Base-by-base conservation (phyloP, 2,329 filamentous ascomycete genomes). In the Stachybotrys chartarum region DNA sequence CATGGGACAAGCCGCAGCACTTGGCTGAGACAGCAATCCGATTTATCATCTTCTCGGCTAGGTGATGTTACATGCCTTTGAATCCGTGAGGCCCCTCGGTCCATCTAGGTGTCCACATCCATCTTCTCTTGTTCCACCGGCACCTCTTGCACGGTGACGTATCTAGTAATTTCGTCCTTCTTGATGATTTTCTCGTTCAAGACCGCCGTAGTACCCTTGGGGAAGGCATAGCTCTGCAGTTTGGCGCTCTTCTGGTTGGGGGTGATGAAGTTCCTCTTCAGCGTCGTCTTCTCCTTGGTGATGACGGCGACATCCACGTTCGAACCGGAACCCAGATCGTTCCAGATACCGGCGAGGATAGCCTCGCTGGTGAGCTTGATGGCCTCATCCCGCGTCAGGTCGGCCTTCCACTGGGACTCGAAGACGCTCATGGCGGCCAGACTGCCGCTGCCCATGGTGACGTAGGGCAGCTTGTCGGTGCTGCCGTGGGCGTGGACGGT, bases 301-400 rank as follows among this genome's bases (percentile, higher is more conserved):
- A 99, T 99, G 66, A 99, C 84, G 61, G 91, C 93, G 39, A 99
- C 89, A 69, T 99, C 95, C 56, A 99, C 94, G 71, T 99, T 99
- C 70, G 90, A 96, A 66, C 94, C 94, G 4, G 91, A 97, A 14
- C 94, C 94, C 70, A 99, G 72, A 75, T 99, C 94, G 80, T 99
- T 99, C 80, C 94, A 99, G 76, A 99, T 96, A 86, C 94, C 94
- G 11, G 95, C 88, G 76, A 91, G 80, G 68, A 99, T 97, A 50
- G 93, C 93, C 64, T 97, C 87, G 55, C 88, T 83, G 69, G 87
- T 87, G 60, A 97, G 79, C 68, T 87, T 85, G 57, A 97, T 78
- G n/a, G 92, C 92, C 52, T 89, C 89, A 44, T 95, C 88, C 64
- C 84, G 80, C 60, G 82, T 87, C 70, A 97, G 73, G 58, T 85